Evolutionary conservation across 2,329 filamentous ascomycete genomes (phyloP).

Genomic region (Colletotrichum falcatum): DNA sequence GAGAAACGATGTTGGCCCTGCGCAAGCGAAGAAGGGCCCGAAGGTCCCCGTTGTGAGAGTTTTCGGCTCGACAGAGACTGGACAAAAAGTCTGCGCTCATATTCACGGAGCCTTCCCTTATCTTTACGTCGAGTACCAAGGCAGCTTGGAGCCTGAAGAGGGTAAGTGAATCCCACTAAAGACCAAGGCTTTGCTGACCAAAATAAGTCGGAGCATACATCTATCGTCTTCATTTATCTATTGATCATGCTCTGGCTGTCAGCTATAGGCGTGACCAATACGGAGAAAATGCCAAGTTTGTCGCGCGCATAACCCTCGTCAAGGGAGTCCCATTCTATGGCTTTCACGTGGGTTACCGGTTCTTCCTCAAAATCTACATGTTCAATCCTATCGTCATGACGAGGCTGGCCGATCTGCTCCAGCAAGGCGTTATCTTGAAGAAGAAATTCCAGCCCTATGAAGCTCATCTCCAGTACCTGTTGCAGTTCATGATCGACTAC

Average conservation of each 20-base stretch:
- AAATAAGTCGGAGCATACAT: constrained; percentile 79
- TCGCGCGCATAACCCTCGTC: constrained; percentile 90
- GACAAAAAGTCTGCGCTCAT: constrained; percentile 96
- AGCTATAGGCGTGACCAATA: constrained; percentile 84
- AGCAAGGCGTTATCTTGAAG: constrained; percentile 89
- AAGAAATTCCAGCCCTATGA: constrained; percentile 91
- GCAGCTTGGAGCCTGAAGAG: constrained; percentile 72
- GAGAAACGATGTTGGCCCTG: constrained; percentile 71
- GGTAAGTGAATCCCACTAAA: constrained; percentile 61
- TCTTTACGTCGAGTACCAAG: constrained; percentile 88
- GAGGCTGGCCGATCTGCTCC: constrained; percentile 86
- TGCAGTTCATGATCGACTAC: constrained; percentile 99
- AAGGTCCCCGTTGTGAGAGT: constrained; percentile 88
- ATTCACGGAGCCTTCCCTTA: constrained; percentile 97
- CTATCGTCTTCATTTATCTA: constrained; percentile 82
- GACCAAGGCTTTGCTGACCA: constrained; percentile 1
- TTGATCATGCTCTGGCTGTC: constrained; percentile 89
- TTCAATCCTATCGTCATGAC: constrained; percentile 89
- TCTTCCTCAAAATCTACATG: constrained; percentile 95
- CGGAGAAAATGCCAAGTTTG: constrained; percentile 75
- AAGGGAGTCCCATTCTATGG: constrained; percentile 98
- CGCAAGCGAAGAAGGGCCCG: constrained; percentile 71
- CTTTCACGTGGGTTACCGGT: constrained; percentile 90
- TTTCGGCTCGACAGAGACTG: constrained; percentile 93
- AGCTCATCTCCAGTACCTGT: constrained; percentile 89